Evolutionary conservation across 129 eudicot species (phyloP), one percentile per base, ranked within the genome.

Genomic region (Flaveria trinervia): DNA sequence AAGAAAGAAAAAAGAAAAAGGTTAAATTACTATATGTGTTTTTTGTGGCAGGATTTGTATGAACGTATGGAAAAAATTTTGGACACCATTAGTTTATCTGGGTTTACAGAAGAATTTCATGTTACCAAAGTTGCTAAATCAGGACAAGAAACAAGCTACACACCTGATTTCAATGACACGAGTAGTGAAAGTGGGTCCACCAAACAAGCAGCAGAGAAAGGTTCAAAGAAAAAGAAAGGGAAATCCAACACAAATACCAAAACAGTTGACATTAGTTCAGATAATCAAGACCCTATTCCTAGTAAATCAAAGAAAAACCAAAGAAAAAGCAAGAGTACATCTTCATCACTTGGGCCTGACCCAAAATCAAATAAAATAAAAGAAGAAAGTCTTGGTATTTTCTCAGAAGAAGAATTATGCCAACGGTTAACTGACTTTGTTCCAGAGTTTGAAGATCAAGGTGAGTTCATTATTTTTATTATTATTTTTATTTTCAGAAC

Each of bases 361-460:
- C 71, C 92, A 79, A 95, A 87, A 78, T 74, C 85, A 20, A 88
- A 78, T 79, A 89, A 85, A 59, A 59, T 76, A 66, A 83, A 81
- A 72, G 94, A 81, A 16, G 94, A 89, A 51, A 75, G 36, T 28
- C 71, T 50, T 52, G 68, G 75, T 72, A 79, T 84, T 22, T 84
- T 92, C 62, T 88, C 99, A 73, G 89, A 89, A 81, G 90, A 91
- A 81, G 86, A 87, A 77, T 70, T 95, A 51, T 74, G 92, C 26
- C 79, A 68, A 80, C 85, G 83, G 74, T 83, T 95, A 51, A 68
- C 74, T 20, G 65, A 86, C 25, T 57, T 89, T 82, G 86, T 91
- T 75, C 96, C 99, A 49, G 99, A 95, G 55, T 84, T 91, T 73
- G 99, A 89, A 84, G 99, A 91, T 44, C 97, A 94, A 87, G 97